Percentiles rank a stretch among this genome's conserved stretches.
Conservation (phyloP, 371 early-diverging fungal genomes). For the Saksenaea vasiformis region DNA sequence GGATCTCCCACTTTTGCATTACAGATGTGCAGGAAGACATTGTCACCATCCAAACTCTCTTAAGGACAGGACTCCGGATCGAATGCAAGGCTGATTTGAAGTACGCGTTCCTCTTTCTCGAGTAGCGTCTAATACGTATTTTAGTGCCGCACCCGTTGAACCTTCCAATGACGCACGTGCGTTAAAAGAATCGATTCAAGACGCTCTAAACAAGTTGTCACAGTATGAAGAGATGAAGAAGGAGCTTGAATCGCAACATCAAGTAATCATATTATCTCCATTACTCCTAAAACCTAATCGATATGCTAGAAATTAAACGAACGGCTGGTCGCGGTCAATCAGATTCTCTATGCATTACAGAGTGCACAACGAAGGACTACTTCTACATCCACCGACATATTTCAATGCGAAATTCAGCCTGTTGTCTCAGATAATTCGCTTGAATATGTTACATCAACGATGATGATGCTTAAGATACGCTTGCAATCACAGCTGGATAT, state of each 20-base stretch:
- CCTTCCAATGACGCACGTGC: neutral
- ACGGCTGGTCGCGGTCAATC: neutral
- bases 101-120: neutral
- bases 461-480: neutral
- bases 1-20: neutral
- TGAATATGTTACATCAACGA: neutral
- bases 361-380: neutral
- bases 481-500: neutral
- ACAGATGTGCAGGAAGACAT: neutral
- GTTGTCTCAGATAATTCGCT: neutral
- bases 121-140: neutral
- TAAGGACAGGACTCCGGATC: neutral
- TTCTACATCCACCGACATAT: neutral
- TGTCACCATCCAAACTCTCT: neutral
- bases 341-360: neutral
- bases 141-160: neutral
- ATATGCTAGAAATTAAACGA: neutral
- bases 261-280: neutral
- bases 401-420: neutral
- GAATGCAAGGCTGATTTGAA: neutral
- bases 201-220: neutral
- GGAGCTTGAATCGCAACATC: neutral
- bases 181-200: neutral
- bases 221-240: neutral
- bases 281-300: neutral